These are phyloP conservation scores for Monascus ruber DNA, from an alignment of 2,329 filamentous ascomycete genomes.

Conservation along the genomic window DNA sequence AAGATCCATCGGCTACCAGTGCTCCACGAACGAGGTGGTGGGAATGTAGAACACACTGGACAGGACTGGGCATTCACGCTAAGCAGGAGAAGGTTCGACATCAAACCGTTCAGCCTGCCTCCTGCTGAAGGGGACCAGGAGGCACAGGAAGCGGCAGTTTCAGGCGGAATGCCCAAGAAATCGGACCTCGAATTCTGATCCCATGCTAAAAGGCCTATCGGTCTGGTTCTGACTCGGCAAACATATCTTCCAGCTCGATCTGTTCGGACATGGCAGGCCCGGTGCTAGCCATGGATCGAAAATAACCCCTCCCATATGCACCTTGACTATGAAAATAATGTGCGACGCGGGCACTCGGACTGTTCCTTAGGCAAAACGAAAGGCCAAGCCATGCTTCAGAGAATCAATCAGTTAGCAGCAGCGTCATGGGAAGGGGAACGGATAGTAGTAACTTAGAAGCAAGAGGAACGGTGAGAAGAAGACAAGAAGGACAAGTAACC, in stretches of 20 bases:
- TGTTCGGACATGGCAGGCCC: conserved; percentile 47
- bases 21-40: conserved; percentile 79
- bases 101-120: conserved; percentile 80
- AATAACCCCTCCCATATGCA: conserved; percentile 46
- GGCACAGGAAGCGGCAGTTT: conserved; percentile 40
- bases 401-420: conserved; percentile 10
- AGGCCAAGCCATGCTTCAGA: conserved; percentile 38
- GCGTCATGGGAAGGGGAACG: background rate
- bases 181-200: conserved; percentile 61
- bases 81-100: conserved; percentile 69
- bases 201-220: conserved; percentile 9
- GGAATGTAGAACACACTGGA: conserved; percentile 56
- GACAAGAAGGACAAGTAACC: conserved; percentile 23
- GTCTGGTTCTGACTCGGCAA: conserved; percentile 31
- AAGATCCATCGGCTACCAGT: conserved; percentile 73
- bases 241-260: conserved; percentile 52
- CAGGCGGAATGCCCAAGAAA: conserved; percentile 45
- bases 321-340: conserved; percentile 34
- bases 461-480: conserved; percentile 27
- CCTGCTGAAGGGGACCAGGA: conserved; percentile 67
- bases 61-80: conserved; percentile 87
- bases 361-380: conserved; percentile 45
- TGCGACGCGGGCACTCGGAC: conserved; percentile 38
- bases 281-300: conserved; percentile 44
- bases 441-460: conserved; percentile 19